These are phyloP conservation scores for Carallia brachiata DNA, from an alignment of 345 rosid species.

Conservation along the genomic window DNA sequence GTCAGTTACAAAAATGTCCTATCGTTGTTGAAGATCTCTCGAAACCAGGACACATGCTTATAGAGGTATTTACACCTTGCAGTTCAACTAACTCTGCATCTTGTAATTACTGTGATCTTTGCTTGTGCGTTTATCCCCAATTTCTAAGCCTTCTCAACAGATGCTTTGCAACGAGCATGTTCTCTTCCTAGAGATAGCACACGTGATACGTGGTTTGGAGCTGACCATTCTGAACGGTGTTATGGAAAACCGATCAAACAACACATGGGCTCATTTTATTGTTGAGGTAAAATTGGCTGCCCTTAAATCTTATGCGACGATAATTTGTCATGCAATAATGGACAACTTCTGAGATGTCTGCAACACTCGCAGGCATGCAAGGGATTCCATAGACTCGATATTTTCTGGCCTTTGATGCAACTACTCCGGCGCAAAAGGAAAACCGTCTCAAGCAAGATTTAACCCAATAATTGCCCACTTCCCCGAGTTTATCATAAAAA, in stretches of 20 bases:
- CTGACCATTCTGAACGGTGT: conserved; percentile 55
- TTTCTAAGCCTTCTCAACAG: conserved; percentile 25
- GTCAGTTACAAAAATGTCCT: conserved; percentile 42
- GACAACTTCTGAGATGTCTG: conserved; percentile 4
- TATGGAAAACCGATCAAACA: conserved; percentile 31
- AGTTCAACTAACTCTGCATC: too few species aligned
- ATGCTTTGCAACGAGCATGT: conserved; percentile 58
- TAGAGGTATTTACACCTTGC: conserved; percentile 37
- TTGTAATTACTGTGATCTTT: too few species aligned
- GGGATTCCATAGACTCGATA: conserved; percentile 59
- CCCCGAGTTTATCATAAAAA: background rate
- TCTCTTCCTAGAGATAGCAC: conserved; percentile 55
- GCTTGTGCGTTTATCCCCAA: too few species aligned
- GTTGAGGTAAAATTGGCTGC: conserved; percentile 44
- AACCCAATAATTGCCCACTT: background rate
- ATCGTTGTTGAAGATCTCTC: conserved; percentile 60
- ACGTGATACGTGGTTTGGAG: conserved; percentile 39
- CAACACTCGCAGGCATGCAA: conserved; percentile 39
- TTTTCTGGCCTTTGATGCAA: conserved; percentile 76
- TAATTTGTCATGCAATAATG: background rate
- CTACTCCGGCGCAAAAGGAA: conserved; percentile 43
- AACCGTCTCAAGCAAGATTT: conserved; percentile 30
- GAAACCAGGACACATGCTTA: conserved; percentile 54
- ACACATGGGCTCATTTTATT: conserved; percentile 61
- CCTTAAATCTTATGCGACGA: background rate